Evolutionary conservation across 129 eudicot genomes (phyloP).

Genomic region (Flaveria ramosissima): DNA sequence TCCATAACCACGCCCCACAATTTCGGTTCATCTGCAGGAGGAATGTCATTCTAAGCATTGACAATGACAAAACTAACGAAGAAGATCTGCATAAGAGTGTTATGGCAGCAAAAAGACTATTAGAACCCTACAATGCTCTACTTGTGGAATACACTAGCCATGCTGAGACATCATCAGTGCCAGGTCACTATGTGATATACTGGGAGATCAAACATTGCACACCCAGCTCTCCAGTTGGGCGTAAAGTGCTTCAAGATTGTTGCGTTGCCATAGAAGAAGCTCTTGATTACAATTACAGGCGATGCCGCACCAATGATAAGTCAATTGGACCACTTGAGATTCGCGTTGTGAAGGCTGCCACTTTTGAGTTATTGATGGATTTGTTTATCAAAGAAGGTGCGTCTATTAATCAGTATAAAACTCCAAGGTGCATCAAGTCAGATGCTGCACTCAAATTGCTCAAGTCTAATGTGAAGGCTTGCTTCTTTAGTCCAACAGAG

Average conservation of each 20-base stretch:
- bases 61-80: slow-evolving; percentile 83
- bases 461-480: slow-evolving; percentile 57
- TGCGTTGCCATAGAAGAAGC: slow-evolving; percentile 74
- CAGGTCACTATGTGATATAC: slow-evolving; percentile 85
- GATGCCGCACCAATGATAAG: slow-evolving; percentile 69
- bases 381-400: slow-evolving; percentile 71
- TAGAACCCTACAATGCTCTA: slow-evolving; percentile 72
- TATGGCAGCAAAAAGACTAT: slow-evolving; percentile 54
- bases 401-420: slow-evolving; percentile 59
- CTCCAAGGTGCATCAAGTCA: slow-evolving; percentile 54
- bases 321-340: slow-evolving; percentile 86
- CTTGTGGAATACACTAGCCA: slow-evolving; percentile 85
- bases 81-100: slow-evolving; percentile 82
- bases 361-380: slow-evolving; percentile 86
- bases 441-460: slow-evolving; percentile 68
- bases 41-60: slow-evolving; percentile 84
- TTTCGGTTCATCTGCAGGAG: slow-evolving; percentile 86
- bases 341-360: slow-evolving; percentile 67
- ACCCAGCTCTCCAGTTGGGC: slow-evolving; percentile 30
- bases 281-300: slow-evolving; percentile 68
- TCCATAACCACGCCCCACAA: slow-evolving; percentile 71
- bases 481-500: slow-evolving; percentile 70
- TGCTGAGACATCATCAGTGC: slow-evolving; percentile 80
- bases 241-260: slow-evolving; percentile 59
- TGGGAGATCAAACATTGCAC: slow-evolving; percentile 67